These are phyloP conservation scores for Phytophthora hibernalis DNA, from an alignment of 352 stramenopile genomes.

Conservation along the genomic window DNA sequence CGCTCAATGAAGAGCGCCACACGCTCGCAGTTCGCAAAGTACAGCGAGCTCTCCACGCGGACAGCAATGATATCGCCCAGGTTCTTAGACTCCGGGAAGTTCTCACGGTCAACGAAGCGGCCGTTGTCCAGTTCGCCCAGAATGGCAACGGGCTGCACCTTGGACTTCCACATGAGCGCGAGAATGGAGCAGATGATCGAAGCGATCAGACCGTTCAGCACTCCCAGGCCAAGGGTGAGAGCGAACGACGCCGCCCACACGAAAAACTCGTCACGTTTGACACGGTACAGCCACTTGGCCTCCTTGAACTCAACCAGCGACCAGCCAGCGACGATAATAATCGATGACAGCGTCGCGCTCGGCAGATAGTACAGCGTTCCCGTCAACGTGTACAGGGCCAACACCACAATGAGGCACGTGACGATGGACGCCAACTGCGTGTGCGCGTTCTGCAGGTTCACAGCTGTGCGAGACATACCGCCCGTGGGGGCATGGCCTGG, in stretches of 20 bases:
- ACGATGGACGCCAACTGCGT: conserved; percentile 13
- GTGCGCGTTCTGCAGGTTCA: conserved; percentile 19
- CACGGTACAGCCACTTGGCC: conserved; percentile 13
- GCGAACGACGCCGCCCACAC: conserved; percentile 13
- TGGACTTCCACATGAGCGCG: conserved; percentile 19
- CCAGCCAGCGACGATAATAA: conserved; percentile 14
- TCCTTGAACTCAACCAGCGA: conserved; percentile 10
- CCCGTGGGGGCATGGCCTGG: conserved; percentile 17
- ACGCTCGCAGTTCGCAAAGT: conserved; percentile 15
- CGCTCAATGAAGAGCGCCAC: conserved; percentile 15
- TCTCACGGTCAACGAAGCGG: conserved; percentile 15
- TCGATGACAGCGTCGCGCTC: conserved; percentile 12
- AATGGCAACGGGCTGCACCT: conserved; percentile 16
- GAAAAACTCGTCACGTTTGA: conserved; percentile 18
- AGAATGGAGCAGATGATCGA: conserved; percentile 13
- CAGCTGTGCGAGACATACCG: conserved; percentile 12
- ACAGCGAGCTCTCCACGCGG: conserved; percentile 15
- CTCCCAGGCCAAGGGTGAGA: conserved; percentile 8
- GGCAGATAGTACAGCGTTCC: conserved; percentile 15
- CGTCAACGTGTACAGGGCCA: conserved; percentile 14
- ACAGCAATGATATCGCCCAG: conserved; percentile 12
- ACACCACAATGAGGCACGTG: conserved; percentile 14
- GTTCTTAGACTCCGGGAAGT: conserved; percentile 13
- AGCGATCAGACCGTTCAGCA: conserved; percentile 14
- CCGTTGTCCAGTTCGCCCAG: conserved; percentile 12